Evolutionary conservation across 441 rosid species (phyloP).

Genomic region (Populus hybrid): DNA sequence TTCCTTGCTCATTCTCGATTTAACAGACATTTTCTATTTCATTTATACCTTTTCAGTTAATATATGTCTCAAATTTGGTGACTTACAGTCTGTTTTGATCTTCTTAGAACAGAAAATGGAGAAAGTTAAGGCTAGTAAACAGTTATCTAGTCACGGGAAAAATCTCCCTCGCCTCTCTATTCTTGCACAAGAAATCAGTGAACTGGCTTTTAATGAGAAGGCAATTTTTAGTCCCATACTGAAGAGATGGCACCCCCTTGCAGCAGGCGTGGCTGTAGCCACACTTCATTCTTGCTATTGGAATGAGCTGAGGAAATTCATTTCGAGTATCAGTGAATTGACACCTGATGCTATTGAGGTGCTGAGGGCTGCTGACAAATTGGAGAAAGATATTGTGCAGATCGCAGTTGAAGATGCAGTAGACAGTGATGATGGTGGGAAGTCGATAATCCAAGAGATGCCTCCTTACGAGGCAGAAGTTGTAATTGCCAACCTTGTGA

Average conservation of each 20-base stretch:
- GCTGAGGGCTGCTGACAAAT: conserved; percentile 86
- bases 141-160: conserved; percentile 61
- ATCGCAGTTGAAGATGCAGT: conserved; percentile 97
- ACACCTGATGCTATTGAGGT: conserved; percentile 95
- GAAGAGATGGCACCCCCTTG: conserved; percentile 97
- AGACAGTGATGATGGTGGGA: conserved; percentile 97
- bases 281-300: conserved; percentile 95
- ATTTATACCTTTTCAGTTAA: background rate
- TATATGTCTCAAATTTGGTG: background rate
- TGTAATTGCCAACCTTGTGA: conserved; percentile 79
- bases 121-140: conserved; percentile 84
- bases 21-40: background rate
- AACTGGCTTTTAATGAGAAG: conserved; percentile 77
- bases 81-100: conserved; percentile 14
- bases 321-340: conserved; percentile 64
- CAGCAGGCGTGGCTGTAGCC: conserved; percentile 99
- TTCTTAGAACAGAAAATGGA: conserved; percentile 69
- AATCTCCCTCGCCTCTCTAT: conserved; percentile 73
- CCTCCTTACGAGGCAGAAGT: conserved; percentile 93
- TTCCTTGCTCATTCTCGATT: background rate
- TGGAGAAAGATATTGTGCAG: conserved; percentile 97
- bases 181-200: conserved; percentile 85
- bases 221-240: conserved; percentile 84
- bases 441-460: conserved; percentile 93
- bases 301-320: conserved; percentile 78